These are phyloP conservation scores for Luvunga scandens DNA, from an alignment of 345 rosid genomes.

Conservation along the genomic window DNA sequence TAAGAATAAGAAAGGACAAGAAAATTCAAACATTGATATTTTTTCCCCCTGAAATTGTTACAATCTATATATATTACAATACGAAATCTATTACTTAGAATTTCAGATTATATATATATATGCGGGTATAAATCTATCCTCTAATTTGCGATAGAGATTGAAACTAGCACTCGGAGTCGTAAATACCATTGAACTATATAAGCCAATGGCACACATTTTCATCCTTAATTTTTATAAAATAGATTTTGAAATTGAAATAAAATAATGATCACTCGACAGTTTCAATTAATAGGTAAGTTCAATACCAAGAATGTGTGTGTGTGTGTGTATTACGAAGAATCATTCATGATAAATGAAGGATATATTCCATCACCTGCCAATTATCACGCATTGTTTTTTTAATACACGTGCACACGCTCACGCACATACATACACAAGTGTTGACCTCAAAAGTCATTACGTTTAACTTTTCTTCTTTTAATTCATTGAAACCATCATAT, in stretches of 20 bases:
- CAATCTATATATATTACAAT: no score
- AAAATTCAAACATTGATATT: no score
- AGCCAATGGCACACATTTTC: background rate
- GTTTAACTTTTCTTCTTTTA: background rate
- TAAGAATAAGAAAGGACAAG: no score
- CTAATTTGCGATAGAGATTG: no score
- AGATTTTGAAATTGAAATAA: no score
- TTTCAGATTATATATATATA: no score
- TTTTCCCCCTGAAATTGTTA: no score
- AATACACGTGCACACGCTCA: background rate
- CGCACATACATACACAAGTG: background rate
- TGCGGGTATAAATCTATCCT: no score
- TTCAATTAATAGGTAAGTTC: no score
- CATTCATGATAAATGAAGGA: background rate
- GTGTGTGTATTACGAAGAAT: background rate
- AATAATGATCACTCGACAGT: background rate
- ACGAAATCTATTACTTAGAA: no score
- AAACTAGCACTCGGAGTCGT: no score
- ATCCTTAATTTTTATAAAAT: background rate
- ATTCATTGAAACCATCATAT: background rate
- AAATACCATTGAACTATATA: no score
- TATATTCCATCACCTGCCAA: background rate
- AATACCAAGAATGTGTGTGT: background rate
- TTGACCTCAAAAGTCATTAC: background rate
- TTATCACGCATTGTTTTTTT: background rate